phyloP scores from a whole-genome alignment of 768 basidiomycete species.

The Macrolepiota albuminosa region DNA sequence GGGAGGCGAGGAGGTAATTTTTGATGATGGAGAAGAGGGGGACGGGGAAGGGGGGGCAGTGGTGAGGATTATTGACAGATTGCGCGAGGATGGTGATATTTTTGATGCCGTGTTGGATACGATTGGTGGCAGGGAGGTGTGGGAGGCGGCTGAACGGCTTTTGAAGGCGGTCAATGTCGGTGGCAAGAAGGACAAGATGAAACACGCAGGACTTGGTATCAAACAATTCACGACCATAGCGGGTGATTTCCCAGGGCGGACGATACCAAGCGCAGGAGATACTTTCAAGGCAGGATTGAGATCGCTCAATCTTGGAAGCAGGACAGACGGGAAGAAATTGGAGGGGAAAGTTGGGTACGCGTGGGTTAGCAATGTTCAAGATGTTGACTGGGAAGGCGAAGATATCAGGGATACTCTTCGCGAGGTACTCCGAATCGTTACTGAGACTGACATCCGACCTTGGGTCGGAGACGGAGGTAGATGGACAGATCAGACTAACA shows the following conservation, averaged over 20 bases:
- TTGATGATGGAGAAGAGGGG: constrained; percentile 47
- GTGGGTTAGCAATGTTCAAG: constrained; percentile 78
- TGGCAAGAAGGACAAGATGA: constrained; percentile 18
- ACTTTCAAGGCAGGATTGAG: constrained; percentile 72
- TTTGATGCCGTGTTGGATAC: constrained; percentile 86
- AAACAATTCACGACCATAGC: constrained; percentile 77
- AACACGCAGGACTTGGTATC: constrained; percentile 22
- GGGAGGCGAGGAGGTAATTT: constrained; percentile 77
- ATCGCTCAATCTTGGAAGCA: constrained; percentile 39
- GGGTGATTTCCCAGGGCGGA: constrained; percentile 61
- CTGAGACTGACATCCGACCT: constrained; percentile 15
- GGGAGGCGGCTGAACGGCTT: constrained; percentile 68
- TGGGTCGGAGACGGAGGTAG: constrained; percentile 12
- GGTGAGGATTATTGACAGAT: constrained; percentile 46
- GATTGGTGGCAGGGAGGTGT: constrained; percentile 73
- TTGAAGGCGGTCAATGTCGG: constrained; percentile 31
- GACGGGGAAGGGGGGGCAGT: constrained; percentile 39
- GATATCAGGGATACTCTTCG: constrained; percentile 54
- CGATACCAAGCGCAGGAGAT: constrained; percentile 66
- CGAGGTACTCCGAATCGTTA: constrained; percentile 31
- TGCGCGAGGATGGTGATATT: constrained; percentile 47
- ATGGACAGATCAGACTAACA: constrained; percentile 1
- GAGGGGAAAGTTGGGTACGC: constrained; percentile 60
- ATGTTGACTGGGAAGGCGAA: constrained; percentile 80
- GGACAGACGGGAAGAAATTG: constrained; percentile 19